A percentile compares a stretch with the other conserved stretches of the same genome.
These are phyloP conservation scores for Xylaria cubensis DNA, from an alignment of 495 filamentous ascomycete species.

Conservation along the genomic window DNA sequence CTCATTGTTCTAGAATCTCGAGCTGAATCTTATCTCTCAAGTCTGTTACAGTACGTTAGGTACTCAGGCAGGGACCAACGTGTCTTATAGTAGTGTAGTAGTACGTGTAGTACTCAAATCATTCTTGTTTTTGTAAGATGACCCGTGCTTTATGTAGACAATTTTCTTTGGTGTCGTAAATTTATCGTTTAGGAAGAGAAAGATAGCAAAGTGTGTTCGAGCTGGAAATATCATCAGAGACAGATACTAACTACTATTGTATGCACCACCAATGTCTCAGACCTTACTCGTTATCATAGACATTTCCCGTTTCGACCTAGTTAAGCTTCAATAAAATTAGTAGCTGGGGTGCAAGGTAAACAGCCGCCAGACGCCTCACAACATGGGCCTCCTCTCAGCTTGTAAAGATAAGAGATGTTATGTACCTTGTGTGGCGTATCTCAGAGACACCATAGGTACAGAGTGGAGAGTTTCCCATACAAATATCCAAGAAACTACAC, in stretches of 20 bases:
- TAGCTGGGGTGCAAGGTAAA: not conserved
- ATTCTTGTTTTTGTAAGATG: not conserved
- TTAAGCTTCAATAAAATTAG: not conserved
- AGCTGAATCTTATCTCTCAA: slow-evolving; percentile 7
- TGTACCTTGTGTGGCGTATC: not conserved
- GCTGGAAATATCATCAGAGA: not conserved
- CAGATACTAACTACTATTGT: not conserved
- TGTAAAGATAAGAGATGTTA: slow-evolving; percentile 11
- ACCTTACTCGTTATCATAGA: slow-evolving; percentile 3
- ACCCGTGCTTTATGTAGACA: not conserved
- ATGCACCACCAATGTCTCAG: not conserved
- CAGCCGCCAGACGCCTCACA: slow-evolving; percentile 7
- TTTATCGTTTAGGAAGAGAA: not conserved
- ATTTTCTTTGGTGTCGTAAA: not conserved
- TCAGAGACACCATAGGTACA: not conserved
- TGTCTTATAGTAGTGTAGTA: not conserved
- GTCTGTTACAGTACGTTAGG: not conserved
- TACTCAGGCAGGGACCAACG: not conserved
- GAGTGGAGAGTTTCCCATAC: not conserved
- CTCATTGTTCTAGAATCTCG: slow-evolving; percentile 17
- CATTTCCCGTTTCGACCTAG: slow-evolving; percentile 18
- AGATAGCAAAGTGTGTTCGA: too few species aligned
- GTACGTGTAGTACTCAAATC: not conserved
- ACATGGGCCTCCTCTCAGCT: not conserved
- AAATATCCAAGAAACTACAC: not conserved